Base-by-base conservation (phyloP, 108 stramenopile species). In the Aurantiochytrium sp. region DNA sequence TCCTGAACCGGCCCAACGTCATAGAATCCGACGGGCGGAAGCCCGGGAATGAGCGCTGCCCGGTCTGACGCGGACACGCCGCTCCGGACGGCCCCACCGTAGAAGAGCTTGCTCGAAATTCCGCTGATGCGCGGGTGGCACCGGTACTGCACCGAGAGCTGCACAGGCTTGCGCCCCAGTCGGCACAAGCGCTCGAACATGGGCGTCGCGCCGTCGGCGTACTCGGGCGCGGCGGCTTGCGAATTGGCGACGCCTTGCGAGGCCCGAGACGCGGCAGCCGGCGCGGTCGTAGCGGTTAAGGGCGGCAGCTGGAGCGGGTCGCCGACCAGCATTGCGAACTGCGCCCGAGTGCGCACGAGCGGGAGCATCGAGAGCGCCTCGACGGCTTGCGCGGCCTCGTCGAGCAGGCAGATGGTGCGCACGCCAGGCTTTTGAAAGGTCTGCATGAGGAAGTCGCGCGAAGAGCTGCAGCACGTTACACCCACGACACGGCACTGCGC, bases 351-450 rank as follows among this genome's bases (percentile, higher is more conserved):
- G 2, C 45, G 39, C 8, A 81, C 39, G n/a, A 81, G n/a, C n/a
- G 73, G 73, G n/a, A 81, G 73, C 73, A 81, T 41, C 42, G 73
- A 48, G 12, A 81, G 73, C 12, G 73, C 73, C 39, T 81, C 73
- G 24, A 81, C 73, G 21, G 73, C 73, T 24, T 81, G 73, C 6
- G 42, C 39, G 39, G 73, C 73, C 73, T 81, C 73, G 45, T 81
- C 73, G 12, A 81, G 1, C 50, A 81, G 45, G 27, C 39, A 81
- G 32, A 81, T 81, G n/a, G 73, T 81, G 39, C 73, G 73, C 19
- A 48, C 45, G 17, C 73, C 73, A 34, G 59, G 59, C 19, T 65
- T 65, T n/a, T 81, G 24, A 48, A 81, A 81, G 24, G 45, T 41
- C 45, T 81, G 39, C 39, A 48, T 48, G 6, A 48, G 12, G 32